Base-by-base conservation (phyloP, 1,284 basidiomycete species). In the Athelia sp. region DNA sequence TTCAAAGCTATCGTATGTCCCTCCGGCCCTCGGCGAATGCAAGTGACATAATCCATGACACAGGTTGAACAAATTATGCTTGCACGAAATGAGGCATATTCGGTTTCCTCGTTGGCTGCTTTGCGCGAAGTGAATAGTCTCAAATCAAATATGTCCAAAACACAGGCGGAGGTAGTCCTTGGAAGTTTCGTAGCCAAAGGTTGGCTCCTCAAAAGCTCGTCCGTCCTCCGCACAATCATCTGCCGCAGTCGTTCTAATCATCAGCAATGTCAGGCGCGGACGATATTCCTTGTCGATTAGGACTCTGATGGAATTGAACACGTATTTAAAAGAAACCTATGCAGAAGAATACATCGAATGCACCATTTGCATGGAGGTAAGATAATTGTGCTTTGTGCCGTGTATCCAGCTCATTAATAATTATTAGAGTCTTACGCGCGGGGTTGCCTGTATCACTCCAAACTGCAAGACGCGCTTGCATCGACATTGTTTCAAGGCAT, bases 1-100 rank as follows among this genome's bases (percentile, higher is more conserved):
- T 92, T 92, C 73, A 90, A 86, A 67, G 81, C 81, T 2, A 70
- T 93, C 50, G 91, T 90, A 60, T 54, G 83, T 67, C 47, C 6
- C 36, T 40, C 36, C 17, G 44, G 46, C 18, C 4, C 31, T 23
- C 46, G 45, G 35, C 48, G 22, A 34, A 26, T 40, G 36, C 15
- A 4, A 47, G 52, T 52, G 44, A 51, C 23, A 26, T 4, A 23
- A 40, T 29, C 42, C 18, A 29, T 42, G n/a, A 40, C 17, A 22
- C 57, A 94, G 91, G 76, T 95, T 38, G 88, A 93, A 59, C 86
- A 88, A 69, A 93, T 95, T 59, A 87, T 93, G 77, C 74, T 86
- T 13, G 87, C 91, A 9, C 81, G 84, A 8, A 76, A 78, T 38
- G 80, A 87, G 57, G 71, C 85, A 0, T 95, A 77, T 62, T 89